Conservation (phyloP, 2,329 filamentous ascomycete species). For the Aspergillus cejpii region DNA sequence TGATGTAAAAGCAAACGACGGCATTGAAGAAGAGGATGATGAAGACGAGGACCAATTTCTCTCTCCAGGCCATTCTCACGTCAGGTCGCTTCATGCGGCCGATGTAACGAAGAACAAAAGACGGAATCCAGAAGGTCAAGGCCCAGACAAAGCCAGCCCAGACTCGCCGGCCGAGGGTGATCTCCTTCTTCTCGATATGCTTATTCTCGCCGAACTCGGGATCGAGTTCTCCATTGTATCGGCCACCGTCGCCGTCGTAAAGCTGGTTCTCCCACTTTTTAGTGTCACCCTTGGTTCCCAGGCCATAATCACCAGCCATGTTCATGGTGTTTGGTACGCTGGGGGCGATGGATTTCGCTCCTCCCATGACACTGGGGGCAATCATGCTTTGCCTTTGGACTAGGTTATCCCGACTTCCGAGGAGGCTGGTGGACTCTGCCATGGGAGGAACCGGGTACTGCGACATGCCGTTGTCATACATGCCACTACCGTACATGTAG, state of each 20-base stretch:
- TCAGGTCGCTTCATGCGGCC: constrained; percentile 97
- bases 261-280: constrained; percentile 58
- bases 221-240: constrained; percentile 64
- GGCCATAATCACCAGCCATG: constrained; percentile 75
- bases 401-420: constrained; percentile 65
- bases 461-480: constrained; percentile 68
- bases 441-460: constrained; percentile 51
- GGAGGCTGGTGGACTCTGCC: constrained; percentile 54
- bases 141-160: constrained; percentile 84
- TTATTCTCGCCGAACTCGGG: constrained; percentile 71
- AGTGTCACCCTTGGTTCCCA: constrained; percentile 78
- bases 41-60: constrained; percentile 78
- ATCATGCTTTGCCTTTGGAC: constrained; percentile 42
- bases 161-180: constrained; percentile 57
- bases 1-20: constrained; percentile 82
- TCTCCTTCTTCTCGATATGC: constrained; percentile 63
- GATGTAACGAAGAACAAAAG: constrained; percentile 67
- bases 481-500: constrained; percentile 50
- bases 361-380: constrained; percentile 45
- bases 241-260: constrained; percentile 65
- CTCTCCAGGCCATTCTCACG: constrained; percentile 93
- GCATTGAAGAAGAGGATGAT: constrained; percentile 78
- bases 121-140: constrained; percentile 91
- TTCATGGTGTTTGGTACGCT: constrained; percentile 49
- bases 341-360: constrained; percentile 49